Conservation (phyloP, 352 stramenopile species). For the Globisporangium viniferum region DNA sequence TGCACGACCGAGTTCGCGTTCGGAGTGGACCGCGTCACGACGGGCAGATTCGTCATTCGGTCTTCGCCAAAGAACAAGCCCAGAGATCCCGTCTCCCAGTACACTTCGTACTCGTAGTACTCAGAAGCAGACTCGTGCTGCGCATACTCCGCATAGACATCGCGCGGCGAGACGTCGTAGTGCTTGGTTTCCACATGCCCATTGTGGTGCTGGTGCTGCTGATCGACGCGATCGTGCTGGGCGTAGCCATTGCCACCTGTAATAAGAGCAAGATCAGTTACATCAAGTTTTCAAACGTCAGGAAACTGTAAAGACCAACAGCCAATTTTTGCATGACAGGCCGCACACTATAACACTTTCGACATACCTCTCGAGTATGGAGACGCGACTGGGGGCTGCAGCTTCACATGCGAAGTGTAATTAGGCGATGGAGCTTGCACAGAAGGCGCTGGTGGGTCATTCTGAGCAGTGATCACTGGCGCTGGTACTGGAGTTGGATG, state of each 20-base stretch:
- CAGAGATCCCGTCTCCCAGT: constrained; percentile 76
- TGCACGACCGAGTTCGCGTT: constrained; percentile 69
- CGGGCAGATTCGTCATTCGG: constrained; percentile 53
- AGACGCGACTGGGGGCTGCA: not conserved
- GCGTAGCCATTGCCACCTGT: constrained; percentile 1
- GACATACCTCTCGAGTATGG: constrained; percentile 3
- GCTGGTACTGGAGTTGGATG: not conserved
- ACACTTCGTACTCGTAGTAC: constrained; percentile 62
- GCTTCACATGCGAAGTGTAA: constrained; percentile 1
- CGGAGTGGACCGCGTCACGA: constrained; percentile 74
- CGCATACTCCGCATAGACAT: constrained; percentile 6
- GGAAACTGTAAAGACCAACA: not conserved
- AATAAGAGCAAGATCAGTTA: not conserved
- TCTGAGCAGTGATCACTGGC: not conserved
- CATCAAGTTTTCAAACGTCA: not conserved
- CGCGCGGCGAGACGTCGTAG: constrained; percentile 37
- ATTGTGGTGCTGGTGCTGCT: constrained; percentile 3
- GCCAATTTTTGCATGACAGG: not conserved
- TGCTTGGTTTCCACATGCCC: constrained; percentile 21
- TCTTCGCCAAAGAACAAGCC: constrained; percentile 87
- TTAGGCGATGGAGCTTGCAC: not conserved
- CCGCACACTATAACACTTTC: not conserved
- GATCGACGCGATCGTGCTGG: not conserved
- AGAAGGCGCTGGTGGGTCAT: not conserved
- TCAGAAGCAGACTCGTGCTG: constrained; percentile 19